Conservation (phyloP, 768 basidiomycete genomes). For the Rossbeevera mucosa region DNA sequence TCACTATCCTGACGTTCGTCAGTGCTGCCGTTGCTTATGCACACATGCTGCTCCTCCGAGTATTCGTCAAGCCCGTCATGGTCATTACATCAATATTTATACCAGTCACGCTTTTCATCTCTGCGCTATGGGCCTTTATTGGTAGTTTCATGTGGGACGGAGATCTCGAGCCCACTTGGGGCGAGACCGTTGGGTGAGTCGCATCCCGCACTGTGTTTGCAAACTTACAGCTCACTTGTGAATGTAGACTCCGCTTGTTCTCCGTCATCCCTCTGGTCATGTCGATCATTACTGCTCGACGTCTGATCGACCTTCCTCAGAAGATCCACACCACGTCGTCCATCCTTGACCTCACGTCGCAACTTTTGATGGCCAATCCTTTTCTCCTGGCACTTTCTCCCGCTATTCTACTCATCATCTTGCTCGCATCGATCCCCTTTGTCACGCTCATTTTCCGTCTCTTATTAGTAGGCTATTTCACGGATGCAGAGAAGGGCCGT, state of each 20-base stretch:
- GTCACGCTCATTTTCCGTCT: conserved; percentile 74
- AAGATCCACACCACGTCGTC: conserved; percentile 64
- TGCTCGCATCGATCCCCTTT: conserved; percentile 75
- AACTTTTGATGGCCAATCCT: conserved; percentile 65
- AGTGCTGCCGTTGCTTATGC: conserved; percentile 69
- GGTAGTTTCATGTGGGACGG: conserved; percentile 67
- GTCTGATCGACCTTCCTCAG: conserved; percentile 66
- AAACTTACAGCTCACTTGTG: conserved; percentile 8
- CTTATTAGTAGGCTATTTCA: conserved; percentile 61
- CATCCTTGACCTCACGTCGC: conserved; percentile 56
- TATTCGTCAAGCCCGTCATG: conserved; percentile 84
- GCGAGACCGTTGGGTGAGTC: conserved; percentile 73
- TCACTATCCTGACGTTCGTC: conserved; percentile 65
- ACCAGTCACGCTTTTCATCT: conserved; percentile 68
- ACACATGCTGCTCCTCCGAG: conserved; percentile 69
- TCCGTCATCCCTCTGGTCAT: conserved; percentile 69
- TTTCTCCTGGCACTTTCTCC: conserved; percentile 75
- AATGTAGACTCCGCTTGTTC: conserved; percentile 52
- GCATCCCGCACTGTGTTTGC: background rate
- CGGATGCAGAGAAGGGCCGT: conserved; percentile 36
- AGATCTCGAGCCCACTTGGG: conserved; percentile 66
- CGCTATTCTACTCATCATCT: conserved; percentile 57
- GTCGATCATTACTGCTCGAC: conserved; percentile 64
- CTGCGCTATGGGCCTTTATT: conserved; percentile 75
- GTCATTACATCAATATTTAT: conserved; percentile 71